A percentile compares a stretch with the other conserved stretches of the same genome.
phyloP scores from a whole-genome alignment of 495 filamentous ascomycete genomes.

The Hypomontagnella monticulosa region DNA sequence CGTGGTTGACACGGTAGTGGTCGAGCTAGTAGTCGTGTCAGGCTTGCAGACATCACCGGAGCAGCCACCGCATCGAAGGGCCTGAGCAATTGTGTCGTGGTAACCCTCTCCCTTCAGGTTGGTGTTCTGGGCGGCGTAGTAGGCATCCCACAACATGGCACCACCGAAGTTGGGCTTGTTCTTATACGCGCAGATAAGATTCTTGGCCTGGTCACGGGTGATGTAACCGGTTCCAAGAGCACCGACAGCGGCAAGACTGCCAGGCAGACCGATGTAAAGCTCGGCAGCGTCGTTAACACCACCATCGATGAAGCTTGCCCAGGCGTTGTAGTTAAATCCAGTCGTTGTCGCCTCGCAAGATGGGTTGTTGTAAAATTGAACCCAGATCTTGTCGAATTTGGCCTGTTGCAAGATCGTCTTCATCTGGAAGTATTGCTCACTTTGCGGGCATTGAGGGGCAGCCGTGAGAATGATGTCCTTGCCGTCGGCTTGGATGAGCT shows the following conservation, averaged over 20 bases:
- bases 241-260: slow-evolving; percentile 51
- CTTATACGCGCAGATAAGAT: slow-evolving; percentile 48
- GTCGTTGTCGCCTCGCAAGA: slow-evolving; percentile 59
- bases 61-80: slow-evolving; percentile 34
- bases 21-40: slow-evolving; percentile 20
- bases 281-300: slow-evolving; percentile 67
- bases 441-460: slow-evolving; percentile 71
- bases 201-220: slow-evolving; percentile 19
- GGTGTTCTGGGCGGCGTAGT: slow-evolving; percentile 40
- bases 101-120: slow-evolving; percentile 40
- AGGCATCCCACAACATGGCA: slow-evolving; percentile 54
- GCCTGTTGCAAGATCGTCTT: slow-evolving; percentile 63
- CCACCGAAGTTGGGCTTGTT: slow-evolving; percentile 51
- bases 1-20: slow-evolving; percentile 11
- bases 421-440: slow-evolving; percentile 60
- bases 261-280: slow-evolving; percentile 71
- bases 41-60: slow-evolving; percentile 28
- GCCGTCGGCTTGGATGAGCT: slow-evolving; percentile 50
- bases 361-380: slow-evolving; percentile 79
- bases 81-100: slow-evolving; percentile 43
- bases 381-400: slow-evolving; percentile 70
- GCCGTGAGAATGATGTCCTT: slow-evolving; percentile 66
- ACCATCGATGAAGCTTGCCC: slow-evolving; percentile 65
- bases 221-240: slow-evolving; percentile 47
- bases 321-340: slow-evolving; percentile 70